Evolutionary conservation across 305 asterid genomes (phyloP).

Genomic region (Fraxinus floribunda): DNA sequence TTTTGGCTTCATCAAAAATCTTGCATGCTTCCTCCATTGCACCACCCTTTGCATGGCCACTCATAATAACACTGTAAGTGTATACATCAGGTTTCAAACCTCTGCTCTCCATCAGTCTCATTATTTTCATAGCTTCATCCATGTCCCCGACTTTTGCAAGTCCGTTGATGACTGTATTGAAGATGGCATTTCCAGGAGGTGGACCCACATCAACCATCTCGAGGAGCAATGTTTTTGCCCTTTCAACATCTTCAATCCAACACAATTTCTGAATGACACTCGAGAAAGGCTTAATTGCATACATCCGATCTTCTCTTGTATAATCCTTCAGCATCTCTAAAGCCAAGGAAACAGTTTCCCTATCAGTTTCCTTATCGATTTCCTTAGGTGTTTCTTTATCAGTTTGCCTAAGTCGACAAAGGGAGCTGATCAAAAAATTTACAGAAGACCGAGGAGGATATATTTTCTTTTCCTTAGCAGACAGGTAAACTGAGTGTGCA

Average conservation of each 20-base stretch:
- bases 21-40: conserved; percentile 70
- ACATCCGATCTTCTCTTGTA: conserved; percentile 43
- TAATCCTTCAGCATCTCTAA: conserved; percentile 55
- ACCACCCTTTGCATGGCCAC: conserved; percentile 57
- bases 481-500: conserved; percentile 67
- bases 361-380: conserved; percentile 40
- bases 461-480: conserved; percentile 58
- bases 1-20: conserved; percentile 65
- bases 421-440: conserved; percentile 50
- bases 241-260: conserved; percentile 61
- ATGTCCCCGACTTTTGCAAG: conserved; percentile 59
- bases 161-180: conserved; percentile 63
- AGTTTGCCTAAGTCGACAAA: conserved; percentile 40
- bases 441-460: conserved; percentile 45
- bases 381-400: conserved; percentile 31
- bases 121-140: conserved; percentile 51
- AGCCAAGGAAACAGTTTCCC: conserved; percentile 57
- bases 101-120: conserved; percentile 60
- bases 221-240: conserved; percentile 55
- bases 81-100: conserved; percentile 83
- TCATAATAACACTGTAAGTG: conserved; percentile 69
- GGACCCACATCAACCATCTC: conserved; percentile 74
- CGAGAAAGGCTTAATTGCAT: conserved; percentile 57
- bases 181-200: conserved; percentile 68
- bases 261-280: conserved; percentile 58